phyloP scores from a whole-genome alignment of 176 grass and related monocot species.

The Neostapfia colusana region DNA sequence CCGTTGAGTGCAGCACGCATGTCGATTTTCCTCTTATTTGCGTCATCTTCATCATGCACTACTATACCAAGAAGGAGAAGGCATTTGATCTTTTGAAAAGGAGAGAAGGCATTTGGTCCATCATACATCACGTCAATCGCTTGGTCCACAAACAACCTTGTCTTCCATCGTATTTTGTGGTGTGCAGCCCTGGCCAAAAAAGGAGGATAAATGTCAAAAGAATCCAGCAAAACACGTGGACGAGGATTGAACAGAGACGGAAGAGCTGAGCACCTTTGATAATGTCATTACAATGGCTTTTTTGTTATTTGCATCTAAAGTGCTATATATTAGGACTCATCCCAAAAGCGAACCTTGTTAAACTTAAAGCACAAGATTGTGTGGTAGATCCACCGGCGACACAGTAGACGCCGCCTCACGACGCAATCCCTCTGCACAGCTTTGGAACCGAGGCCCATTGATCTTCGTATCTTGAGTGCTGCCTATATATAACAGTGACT shows the following conservation, averaged over 20 bases:
- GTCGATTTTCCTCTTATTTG: background rate
- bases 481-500: too few species aligned
- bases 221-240: constrained; percentile 3
- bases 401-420: too few species aligned
- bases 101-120: constrained; percentile 20
- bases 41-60: background rate
- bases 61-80: background rate
- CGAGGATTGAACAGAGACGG: background rate
- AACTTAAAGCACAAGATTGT: background rate
- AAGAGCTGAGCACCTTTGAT: background rate
- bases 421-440: too few species aligned
- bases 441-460: background rate
- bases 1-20: background rate
- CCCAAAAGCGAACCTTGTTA: background rate
- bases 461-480: background rate
- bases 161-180: background rate
- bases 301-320: background rate
- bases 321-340: background rate
- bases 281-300: background rate
- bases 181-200: background rate
- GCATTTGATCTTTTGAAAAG: constrained; percentile 11
- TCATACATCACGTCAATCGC: background rate
- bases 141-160: constrained; percentile 16
- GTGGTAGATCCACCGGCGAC: too few species aligned
- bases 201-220: constrained; percentile 13